These are phyloP conservation scores for Teunomyces aglyptinius DNA, from an alignment of 805 yeast genomes.

Conservation along the genomic window DNA sequence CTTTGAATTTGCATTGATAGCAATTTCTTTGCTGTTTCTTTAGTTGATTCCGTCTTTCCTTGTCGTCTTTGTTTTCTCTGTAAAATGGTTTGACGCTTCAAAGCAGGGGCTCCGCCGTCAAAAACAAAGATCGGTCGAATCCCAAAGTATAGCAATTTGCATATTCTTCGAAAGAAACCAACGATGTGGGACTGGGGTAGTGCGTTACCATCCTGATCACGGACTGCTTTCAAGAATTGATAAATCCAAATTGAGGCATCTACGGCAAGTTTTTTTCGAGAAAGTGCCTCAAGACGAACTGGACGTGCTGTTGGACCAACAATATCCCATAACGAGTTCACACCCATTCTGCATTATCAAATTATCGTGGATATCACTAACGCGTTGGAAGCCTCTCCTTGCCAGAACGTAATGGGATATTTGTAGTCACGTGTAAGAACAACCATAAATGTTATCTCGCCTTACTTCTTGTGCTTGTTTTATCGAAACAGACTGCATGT, in stretches of 20 bases:
- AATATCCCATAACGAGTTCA: constrained; percentile 89
- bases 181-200: constrained; percentile 80
- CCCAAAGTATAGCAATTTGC: constrained; percentile 85
- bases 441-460: too few relatives aligned
- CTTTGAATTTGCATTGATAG: constrained; percentile 77
- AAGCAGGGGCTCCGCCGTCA: constrained; percentile 90
- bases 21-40: constrained; percentile 74
- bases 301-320: constrained; percentile 89
- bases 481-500: background rate
- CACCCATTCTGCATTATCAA: constrained; percentile 68
- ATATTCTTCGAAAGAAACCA: constrained; percentile 93
- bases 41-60: constrained; percentile 68
- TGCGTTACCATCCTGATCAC: constrained; percentile 80
- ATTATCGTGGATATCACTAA: background rate
- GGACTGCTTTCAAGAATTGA: constrained; percentile 91
- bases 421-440: background rate
- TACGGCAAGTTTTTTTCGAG: constrained; percentile 79
- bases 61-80: constrained; percentile 70
- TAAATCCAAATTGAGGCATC: constrained; percentile 99
- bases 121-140: constrained; percentile 87
- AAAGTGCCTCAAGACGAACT: constrained; percentile 79
- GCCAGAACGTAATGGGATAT: background rate
- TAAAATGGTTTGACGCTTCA: constrained; percentile 76
- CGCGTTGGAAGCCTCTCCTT: background rate
- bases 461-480: too few relatives aligned